phyloP scores from a whole-genome alignment of 23 red algal genomes.

The Agarophyton chilense region DNA sequence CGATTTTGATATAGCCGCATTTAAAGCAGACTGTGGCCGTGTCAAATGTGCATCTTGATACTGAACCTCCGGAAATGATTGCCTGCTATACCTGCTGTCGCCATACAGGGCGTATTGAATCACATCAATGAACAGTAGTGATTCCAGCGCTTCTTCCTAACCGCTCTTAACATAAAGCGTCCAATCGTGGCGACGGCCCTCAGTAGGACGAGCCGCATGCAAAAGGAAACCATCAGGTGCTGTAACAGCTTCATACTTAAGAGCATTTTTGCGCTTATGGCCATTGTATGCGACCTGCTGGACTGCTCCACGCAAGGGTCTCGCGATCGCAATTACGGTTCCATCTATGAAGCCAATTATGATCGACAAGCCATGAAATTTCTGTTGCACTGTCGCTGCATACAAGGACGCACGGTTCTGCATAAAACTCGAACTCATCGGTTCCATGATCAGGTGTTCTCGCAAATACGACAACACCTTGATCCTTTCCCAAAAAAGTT shows the following conservation, averaged over 20 bases:
- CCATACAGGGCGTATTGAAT: conserved; percentile 1
- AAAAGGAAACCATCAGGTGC: conserved; percentile 2
- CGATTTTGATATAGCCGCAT: background rate
- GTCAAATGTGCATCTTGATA: background rate
- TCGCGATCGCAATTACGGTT: background rate
- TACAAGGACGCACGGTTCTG: background rate
- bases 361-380: background rate
- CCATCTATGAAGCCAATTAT: background rate
- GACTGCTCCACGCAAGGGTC: background rate
- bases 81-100: conserved; percentile 5
- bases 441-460: background rate
- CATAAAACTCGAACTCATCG: background rate
- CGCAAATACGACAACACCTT: background rate
- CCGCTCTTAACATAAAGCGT: background rate
- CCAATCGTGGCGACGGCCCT: background rate
- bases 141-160: background rate
- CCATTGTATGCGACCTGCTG: background rate
- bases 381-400: background rate
- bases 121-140: background rate
- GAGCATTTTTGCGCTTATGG: background rate
- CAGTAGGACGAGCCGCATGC: background rate
- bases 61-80: background rate
- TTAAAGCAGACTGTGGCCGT: background rate
- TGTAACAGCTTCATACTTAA: conserved; percentile 1
- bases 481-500: background rate